phyloP scores from a whole-genome alignment of 2,329 filamentous ascomycete genomes.

The Bertia moriformis region DNA sequence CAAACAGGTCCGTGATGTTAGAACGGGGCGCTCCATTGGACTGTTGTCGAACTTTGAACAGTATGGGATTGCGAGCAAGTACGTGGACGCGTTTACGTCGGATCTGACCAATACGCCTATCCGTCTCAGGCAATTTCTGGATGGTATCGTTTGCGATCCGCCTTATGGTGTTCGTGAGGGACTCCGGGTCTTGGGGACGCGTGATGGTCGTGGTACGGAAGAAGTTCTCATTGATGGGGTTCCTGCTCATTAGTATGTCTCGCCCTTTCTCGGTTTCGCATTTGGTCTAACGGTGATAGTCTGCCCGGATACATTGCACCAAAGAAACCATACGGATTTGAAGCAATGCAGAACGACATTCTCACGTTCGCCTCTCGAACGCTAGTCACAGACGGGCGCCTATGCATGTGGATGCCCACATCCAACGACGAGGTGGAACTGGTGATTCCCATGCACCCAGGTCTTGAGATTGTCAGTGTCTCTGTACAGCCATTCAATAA shows the following conservation, averaged over 20 bases:
- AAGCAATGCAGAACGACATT: slow-evolving; percentile 48
- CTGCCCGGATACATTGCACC: slow-evolving; percentile 42
- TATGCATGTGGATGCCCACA: slow-evolving; percentile 58
- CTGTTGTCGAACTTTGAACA: slow-evolving; percentile 44
- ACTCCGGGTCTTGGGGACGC: slow-evolving; percentile 45
- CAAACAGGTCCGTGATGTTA: too few relatives aligned
- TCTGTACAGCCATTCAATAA: slow-evolving; percentile 51
- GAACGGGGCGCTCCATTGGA: too few relatives aligned
- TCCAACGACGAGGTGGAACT: slow-evolving; percentile 38
- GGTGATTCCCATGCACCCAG: slow-evolving; percentile 38
- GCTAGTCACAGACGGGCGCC: slow-evolving; percentile 38
- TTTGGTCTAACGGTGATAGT: slow-evolving; percentile 9
- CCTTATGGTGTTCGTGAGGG: slow-evolving; percentile 57
- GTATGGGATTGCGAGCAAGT: slow-evolving; percentile 34
- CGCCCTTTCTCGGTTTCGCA: neutral
- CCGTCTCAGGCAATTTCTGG: slow-evolving; percentile 28
- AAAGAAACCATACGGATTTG: slow-evolving; percentile 50
- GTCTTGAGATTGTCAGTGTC: slow-evolving; percentile 38
- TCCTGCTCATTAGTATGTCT: slow-evolving; percentile 30
- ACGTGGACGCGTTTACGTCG: slow-evolving; percentile 41
- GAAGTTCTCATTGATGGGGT: slow-evolving; percentile 33
- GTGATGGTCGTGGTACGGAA: slow-evolving; percentile 22
- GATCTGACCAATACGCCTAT: slow-evolving; percentile 52
- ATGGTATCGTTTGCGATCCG: slow-evolving; percentile 55
- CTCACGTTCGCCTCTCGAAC: slow-evolving; percentile 40